A percentile compares a stretch with the other conserved stretches of the same genome.
Evolutionary conservation across 768 basidiomycete species (phyloP).

Genomic region (Coprinopsis cinerea): DNA sequence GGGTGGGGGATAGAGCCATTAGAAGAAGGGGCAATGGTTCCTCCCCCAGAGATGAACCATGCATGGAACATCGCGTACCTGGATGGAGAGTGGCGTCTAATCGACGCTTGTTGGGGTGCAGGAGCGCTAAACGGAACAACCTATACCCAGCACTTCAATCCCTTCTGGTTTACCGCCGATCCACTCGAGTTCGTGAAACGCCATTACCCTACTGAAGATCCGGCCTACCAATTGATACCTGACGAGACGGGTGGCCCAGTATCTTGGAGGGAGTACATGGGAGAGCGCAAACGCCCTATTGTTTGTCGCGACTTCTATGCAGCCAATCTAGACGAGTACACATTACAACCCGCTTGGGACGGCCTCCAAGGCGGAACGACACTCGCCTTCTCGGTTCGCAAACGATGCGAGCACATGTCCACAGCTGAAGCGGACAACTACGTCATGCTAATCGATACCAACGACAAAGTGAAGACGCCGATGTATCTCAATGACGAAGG

Average conservation of each 20-base stretch:
- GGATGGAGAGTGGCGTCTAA: conserved; percentile 39
- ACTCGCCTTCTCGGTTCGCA: conserved; percentile 34
- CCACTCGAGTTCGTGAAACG: conserved; percentile 36
- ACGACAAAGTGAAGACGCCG: conserved; percentile 28
- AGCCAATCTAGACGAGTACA: conserved; percentile 25
- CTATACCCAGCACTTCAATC: conserved; percentile 31
- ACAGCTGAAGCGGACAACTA: conserved; percentile 35
- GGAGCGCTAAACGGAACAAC: conserved; percentile 31
- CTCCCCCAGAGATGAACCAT: conserved; percentile 35
- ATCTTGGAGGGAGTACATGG: conserved; percentile 42
- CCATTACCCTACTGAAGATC: conserved; percentile 38
- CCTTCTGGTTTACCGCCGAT: conserved; percentile 37
- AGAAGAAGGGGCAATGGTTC: conserved; percentile 26
- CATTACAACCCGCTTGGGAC: conserved; percentile 29
- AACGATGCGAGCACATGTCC: conserved; percentile 43
- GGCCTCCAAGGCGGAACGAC: conserved; percentile 29
- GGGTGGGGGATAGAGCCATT: conserved; percentile 35
- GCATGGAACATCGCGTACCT: conserved; percentile 44
- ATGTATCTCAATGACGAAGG: conserved; percentile 30
- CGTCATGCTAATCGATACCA: conserved; percentile 30
- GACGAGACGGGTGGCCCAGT: conserved; percentile 32
- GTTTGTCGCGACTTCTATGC: conserved; percentile 31
- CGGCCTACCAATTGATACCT: conserved; percentile 34
- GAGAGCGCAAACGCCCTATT: conserved; percentile 31
- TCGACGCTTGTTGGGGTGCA: conserved; percentile 46